These are phyloP conservation scores for Ramaria sp. DNA, from an alignment of 768 basidiomycete species.

Conservation along the genomic window DNA sequence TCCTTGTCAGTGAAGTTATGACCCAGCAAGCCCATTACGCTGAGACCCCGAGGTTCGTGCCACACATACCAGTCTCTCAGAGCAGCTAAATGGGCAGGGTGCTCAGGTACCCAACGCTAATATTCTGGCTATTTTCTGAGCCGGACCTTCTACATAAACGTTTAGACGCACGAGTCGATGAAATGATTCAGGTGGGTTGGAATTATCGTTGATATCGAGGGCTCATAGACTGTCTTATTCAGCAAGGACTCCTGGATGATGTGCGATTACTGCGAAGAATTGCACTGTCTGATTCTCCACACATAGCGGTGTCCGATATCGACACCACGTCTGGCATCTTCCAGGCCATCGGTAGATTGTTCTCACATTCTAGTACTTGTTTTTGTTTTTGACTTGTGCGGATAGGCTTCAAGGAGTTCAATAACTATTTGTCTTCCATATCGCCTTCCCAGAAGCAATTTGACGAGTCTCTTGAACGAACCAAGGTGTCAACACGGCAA, in stretches of 20 bases:
- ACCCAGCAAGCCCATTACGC: slow-evolving; percentile 41
- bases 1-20: slow-evolving; percentile 56
- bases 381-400: slow-evolving; percentile 9
- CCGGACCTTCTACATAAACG: slow-evolving; percentile 49
- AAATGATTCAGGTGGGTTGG: slow-evolving; percentile 69
- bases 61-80: not conserved
- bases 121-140: slow-evolving; percentile 86
- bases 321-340: slow-evolving; percentile 82
- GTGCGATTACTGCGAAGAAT: slow-evolving; percentile 40
- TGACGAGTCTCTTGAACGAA: slow-evolving; percentile 50
- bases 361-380: not conserved
- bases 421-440: slow-evolving; percentile 43
- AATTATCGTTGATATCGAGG: slow-evolving; percentile 2
- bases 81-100: not conserved
- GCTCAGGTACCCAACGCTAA: slow-evolving; percentile 69
- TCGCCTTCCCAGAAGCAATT: slow-evolving; percentile 29
- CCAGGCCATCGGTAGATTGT: slow-evolving; percentile 73
- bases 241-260: slow-evolving; percentile 78
- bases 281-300: not conserved
- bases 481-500: slow-evolving; percentile 81
- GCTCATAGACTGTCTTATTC: not conserved
- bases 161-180: slow-evolving; percentile 71
- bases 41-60: slow-evolving; percentile 13
- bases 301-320: slow-evolving; percentile 9
- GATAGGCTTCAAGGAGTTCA: slow-evolving; percentile 88